Evolutionary conservation across 176 grass and related monocot genomes (phyloP), one percentile per base, ranked within the genome.

Genomic region (Luzula sylvatica): DNA sequence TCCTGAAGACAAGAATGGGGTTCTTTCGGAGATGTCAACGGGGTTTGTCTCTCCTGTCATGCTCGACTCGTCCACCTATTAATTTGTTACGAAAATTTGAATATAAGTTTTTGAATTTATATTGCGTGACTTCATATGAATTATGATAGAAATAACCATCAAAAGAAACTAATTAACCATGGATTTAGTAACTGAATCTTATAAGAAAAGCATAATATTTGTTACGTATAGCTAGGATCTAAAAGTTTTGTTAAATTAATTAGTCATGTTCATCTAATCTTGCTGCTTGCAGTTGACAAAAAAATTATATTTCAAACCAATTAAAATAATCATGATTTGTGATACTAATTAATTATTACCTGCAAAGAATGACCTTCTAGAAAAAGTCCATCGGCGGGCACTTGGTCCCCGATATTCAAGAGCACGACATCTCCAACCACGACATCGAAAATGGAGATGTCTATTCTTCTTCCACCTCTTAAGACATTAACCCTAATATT

Each of bases 21-120:
- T 54, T 38, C 62, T 30, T 1, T 52, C 42, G 53, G 49, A 61
- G 29, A 86, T 11, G 19, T 79, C 70, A 0, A 86, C 46, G 0
- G 83, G 70, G 32, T 86, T 57, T 3, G 84, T 79, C 73, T 95
- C 90, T 16, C 90, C 90, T 0, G 90, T 95, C 77, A 88, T 86
- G 80, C 80, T 86, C 3, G 90, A 88, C 62, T 96, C 90, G 61
- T 96, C 90, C 38, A 86, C 52, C 66, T 69, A 55, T 21, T 13
- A 12, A 12, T 43, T 20, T n/a, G 7, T 18, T 20, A 19, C 2
- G 30, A 12, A 16, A 29, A 46, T 28, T 11, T 26, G 6, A 63
- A 63, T 11, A 35, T 14, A 60, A 2, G n/a, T 32, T 3, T 63
- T 48, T 14, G 2, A 20, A 44, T 46, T 48, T 11, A 21, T 59